These are phyloP conservation scores for Combretum micranthum DNA, from an alignment of 345 rosid genomes.

Conservation along the genomic window DNA sequence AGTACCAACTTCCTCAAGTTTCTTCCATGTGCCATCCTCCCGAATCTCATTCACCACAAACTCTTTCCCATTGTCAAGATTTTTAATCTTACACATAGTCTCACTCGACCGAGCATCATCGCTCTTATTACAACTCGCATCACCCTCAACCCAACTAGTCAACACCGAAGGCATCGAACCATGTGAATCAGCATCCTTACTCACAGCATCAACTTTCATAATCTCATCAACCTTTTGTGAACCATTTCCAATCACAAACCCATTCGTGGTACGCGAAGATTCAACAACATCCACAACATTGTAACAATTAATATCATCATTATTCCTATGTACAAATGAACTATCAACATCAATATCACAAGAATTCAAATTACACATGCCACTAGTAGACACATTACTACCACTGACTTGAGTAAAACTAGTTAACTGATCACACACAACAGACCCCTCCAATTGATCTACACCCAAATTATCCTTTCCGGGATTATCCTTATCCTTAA, in stretches of 20 bases:
- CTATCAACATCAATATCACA: not conserved
- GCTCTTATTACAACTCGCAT: slow-evolving; percentile 16
- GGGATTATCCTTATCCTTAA: too few relatives aligned
- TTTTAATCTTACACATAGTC: slow-evolving; percentile 52
- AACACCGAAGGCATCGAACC: slow-evolving; percentile 13
- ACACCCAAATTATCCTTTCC: too few relatives aligned
- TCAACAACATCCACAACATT: too few relatives aligned
- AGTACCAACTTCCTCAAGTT: slow-evolving; percentile 70
- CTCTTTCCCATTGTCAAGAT: slow-evolving; percentile 73
- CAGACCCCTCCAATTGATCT: slow-evolving; percentile 18
- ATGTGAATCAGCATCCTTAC: slow-evolving; percentile 14
- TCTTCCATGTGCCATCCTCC: slow-evolving; percentile 71
- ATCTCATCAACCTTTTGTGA: too few relatives aligned
- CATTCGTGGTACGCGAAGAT: too few relatives aligned
- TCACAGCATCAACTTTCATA: slow-evolving; percentile 5
- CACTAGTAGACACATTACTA: too few relatives aligned
- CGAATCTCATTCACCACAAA: slow-evolving; percentile 75
- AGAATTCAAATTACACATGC: too few relatives aligned
- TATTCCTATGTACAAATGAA: slow-evolving; percentile 28
- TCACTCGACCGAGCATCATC: slow-evolving; percentile 16
- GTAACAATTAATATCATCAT: slow-evolving; percentile 6
- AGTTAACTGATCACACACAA: too few relatives aligned
- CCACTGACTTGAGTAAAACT: too few relatives aligned
- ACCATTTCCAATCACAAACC: too few relatives aligned
- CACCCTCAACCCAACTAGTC: slow-evolving; percentile 17